Conservation (phyloP, 2,329 filamentous ascomycete species). For the Elsinoe arachidis region DNA sequence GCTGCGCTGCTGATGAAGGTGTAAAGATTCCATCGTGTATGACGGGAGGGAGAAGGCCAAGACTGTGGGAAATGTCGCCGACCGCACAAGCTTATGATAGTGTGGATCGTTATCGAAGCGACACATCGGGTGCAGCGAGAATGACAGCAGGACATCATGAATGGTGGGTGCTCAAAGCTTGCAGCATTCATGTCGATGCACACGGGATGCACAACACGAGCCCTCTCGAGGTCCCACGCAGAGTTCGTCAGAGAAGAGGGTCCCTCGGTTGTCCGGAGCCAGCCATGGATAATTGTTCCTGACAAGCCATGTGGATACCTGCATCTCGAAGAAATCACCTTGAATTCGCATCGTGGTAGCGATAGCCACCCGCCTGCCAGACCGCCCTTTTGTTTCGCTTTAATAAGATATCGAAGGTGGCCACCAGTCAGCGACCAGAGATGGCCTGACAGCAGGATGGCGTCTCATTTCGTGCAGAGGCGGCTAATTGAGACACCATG, state of each 20-base stretch:
- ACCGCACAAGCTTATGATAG: no score
- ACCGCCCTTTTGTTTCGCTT: neutral
- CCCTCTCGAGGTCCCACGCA: conserved; percentile 3
- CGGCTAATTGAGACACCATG: conserved; percentile 11
- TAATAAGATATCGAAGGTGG: neutral
- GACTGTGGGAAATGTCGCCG: no score
- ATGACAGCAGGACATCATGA: no score
- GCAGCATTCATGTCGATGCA: no score
- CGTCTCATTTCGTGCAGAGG: conserved; percentile 10
- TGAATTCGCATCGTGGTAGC: neutral
- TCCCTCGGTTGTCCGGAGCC: neutral
- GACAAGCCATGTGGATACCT: neutral
- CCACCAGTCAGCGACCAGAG: neutral
- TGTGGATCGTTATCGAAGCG: no score
- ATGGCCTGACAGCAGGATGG: neutral
- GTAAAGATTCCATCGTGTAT: no score
- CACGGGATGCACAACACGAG: neutral
- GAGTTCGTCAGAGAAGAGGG: neutral
- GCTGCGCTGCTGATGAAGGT: no score
- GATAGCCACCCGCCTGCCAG: neutral
- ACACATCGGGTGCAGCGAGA: no score
- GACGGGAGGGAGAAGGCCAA: no score
- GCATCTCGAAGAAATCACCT: no score
- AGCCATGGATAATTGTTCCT: no score
- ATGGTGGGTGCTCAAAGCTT: no score